Evolutionary conservation across 768 basidiomycete species (phyloP), one percentile per base, ranked within the genome.

Genomic region (Neoboletus brunneissimus): DNA sequence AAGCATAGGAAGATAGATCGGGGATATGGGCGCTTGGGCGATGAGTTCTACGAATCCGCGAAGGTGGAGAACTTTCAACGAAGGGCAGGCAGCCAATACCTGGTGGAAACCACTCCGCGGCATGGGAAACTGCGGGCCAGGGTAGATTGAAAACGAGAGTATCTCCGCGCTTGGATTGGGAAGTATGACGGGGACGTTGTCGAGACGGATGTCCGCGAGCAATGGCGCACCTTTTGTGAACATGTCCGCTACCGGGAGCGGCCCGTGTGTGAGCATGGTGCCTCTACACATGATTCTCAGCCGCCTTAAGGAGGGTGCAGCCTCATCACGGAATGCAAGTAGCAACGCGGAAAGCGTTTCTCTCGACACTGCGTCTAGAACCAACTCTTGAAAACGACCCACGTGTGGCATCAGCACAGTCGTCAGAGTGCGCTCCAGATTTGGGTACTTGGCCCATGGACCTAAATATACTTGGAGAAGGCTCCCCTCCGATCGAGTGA

Each of bases 121-220:
- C 54, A 70, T 60, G 11, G 70, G 62, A 40, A 72, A 71, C 43
- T 70, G 68, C 12, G 68, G 64, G 23, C 71, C 75, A 10, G 70
- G 71, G 55, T 65, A 71, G 29, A 67, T 63, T 32, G 72, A 74
- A 27, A 74, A 64, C 40, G 73, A 73, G 20, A 74, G 65, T 11
- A 54, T 60, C 50, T 63, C 70, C 12, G 49, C 44, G 29, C 43
- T n/a, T 13, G 64, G 52, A 22, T 53, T 59, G 31, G 71, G 67
- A 10, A 67, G 54, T 43, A 64, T 53, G 29, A 73, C 46, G 43
- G 69, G 66, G 9, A 74, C 38, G 11, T 64, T 62, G 58, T 75
- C 74, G 13, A 74, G 55, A 32, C 68, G 74, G 46, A 74, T 61
- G 18, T 72, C 71, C 27, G 64, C 51, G 32, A 74, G 69, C 20